Percentiles rank a stretch among this genome's conserved stretches.
phyloP scores from a whole-genome alignment of 495 filamentous ascomycete genomes.

The Amphirosellinia nigrospora region DNA sequence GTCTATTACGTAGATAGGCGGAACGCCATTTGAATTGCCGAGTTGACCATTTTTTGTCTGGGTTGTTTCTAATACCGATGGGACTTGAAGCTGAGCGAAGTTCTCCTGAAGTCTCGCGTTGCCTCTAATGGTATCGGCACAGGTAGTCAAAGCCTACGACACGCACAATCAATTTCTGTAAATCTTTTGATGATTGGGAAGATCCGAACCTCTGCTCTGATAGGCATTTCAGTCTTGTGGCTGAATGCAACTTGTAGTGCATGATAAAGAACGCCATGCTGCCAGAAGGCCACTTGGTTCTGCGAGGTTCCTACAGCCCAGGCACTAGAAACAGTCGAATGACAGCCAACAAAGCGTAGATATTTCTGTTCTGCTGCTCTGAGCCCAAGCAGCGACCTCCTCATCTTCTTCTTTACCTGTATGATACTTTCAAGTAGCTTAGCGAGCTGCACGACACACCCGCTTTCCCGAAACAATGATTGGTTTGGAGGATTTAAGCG shows the following conservation, averaged over 20 bases:
- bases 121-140: conserved; percentile 85
- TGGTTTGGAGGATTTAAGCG: conserved; percentile 90
- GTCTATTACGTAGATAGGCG: conserved; percentile 87
- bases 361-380: conserved; percentile 85
- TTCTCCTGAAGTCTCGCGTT: conserved; percentile 80
- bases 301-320: conserved; percentile 79
- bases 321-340: conserved; percentile 82
- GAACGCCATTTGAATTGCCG: conserved; percentile 52
- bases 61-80: conserved; percentile 56
- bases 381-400: conserved; percentile 72
- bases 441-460: conserved; percentile 76
- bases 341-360: conserved; percentile 87
- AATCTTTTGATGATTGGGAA: conserved; percentile 32
- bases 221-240: conserved; percentile 71
- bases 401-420: conserved; percentile 61
- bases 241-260: conserved; percentile 85
- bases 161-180: conserved; percentile 35
- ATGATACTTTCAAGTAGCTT: conserved; percentile 68
- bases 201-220: conserved; percentile 75
- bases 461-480: conserved; percentile 90
- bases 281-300: conserved; percentile 87
- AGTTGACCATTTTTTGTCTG: conserved; percentile 50
- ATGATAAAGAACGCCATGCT: conserved; percentile 79
- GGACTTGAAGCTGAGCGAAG: conserved; percentile 84
- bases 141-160: conserved; percentile 75